Percentiles rank a stretch among this genome's conserved stretches.
Evolutionary conservation across 257 asterid species (phyloP).

Genomic region (Lycium barbarum): DNA sequence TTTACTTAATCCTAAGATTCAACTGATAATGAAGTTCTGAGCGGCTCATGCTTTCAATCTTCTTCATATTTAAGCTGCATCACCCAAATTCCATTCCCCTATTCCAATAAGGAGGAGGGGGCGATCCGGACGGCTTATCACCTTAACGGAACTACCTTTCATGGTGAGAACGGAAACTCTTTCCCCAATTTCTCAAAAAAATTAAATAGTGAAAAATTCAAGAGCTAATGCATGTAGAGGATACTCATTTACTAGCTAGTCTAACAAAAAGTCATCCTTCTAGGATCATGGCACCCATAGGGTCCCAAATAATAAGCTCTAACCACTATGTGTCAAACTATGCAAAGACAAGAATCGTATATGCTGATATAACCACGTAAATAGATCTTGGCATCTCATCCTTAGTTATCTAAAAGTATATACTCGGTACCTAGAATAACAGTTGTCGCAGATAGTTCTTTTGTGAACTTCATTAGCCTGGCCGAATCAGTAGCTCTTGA

Average conservation of each 20-base stretch:
- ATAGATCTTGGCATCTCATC: conserved; percentile 1
- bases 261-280: not conserved
- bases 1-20: conserved; percentile 6
- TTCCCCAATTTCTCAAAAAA: conserved; percentile 4
- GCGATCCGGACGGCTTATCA: not conserved
- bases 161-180: conserved; percentile 15
- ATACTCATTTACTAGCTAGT: not conserved
- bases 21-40: conserved; percentile 7
- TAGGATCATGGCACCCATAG: conserved; percentile 20
- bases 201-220: not conserved
- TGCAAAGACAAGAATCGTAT: not conserved
- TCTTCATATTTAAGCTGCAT: not conserved
- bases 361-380: not conserved
- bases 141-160: not conserved
- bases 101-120: not conserved
- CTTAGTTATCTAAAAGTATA: not conserved
- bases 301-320: conserved; percentile 24
- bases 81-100: conserved; percentile 5
- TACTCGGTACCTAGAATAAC: conserved; percentile 72
- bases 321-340: conserved; percentile 1
- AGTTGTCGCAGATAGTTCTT: conserved; percentile 76
- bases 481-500: conserved; percentile 98
- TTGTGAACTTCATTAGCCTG: conserved; percentile 86
- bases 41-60: not conserved
- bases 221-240: conserved; percentile 7